Evolutionary conservation across 306 rosid species (phyloP).

Genomic region (Vigna radiata): DNA sequence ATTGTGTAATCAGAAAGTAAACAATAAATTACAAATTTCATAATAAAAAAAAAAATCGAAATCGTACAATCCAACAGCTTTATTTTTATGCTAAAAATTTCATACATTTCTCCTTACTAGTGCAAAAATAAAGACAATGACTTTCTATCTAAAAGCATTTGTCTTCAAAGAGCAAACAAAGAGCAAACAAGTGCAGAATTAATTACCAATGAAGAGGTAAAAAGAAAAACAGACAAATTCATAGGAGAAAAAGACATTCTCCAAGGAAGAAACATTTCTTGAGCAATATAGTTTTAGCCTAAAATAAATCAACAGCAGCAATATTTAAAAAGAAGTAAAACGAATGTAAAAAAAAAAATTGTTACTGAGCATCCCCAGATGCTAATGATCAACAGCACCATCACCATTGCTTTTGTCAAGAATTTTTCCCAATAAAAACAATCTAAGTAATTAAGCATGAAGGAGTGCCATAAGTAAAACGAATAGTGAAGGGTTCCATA

Average conservation of each 20-base stretch:
- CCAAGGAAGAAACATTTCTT: conserved; percentile 10
- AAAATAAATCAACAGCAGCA: conserved; percentile 19
- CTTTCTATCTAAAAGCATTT: conserved; percentile 9
- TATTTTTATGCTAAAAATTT: neutral
- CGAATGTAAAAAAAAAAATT: neutral
- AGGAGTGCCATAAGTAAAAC: conserved; percentile 18
- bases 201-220: neutral
- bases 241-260: neutral
- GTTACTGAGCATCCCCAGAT: conserved; percentile 73
- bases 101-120: neutral
- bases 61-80: no score
- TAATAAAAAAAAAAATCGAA: no score
- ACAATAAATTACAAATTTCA: no score
- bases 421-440: conserved; percentile 60
- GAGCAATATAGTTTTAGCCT: conserved; percentile 15
- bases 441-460: conserved; percentile 29
- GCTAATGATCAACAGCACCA: conserved; percentile 88
- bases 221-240: neutral
- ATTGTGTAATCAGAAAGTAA: no score
- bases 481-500: conserved; percentile 19
- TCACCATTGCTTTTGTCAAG: conserved; percentile 82
- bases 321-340: conserved; percentile 1
- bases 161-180: conserved; percentile 34
- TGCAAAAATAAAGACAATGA: conserved; percentile 12
- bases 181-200: neutral